phyloP scores from a whole-genome alignment of 1,284 basidiomycete genomes.

The Peniophora sp. region DNA sequence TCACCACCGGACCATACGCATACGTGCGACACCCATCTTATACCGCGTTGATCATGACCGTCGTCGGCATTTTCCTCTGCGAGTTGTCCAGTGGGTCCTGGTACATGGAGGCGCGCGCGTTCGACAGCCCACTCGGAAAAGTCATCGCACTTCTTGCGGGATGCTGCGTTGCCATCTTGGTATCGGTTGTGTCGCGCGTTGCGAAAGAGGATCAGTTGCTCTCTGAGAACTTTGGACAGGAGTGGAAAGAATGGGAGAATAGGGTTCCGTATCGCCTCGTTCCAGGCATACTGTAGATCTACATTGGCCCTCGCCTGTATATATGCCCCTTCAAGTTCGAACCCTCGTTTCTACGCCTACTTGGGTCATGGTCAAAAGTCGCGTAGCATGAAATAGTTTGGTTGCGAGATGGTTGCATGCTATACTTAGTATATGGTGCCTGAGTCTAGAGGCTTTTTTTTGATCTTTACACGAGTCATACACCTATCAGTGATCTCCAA shows the following conservation, averaged over 20 bases:
- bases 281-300: neutral
- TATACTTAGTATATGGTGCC: too few relatives aligned
- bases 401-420: too few relatives aligned
- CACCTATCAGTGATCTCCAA: too few relatives aligned
- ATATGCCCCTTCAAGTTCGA: too few relatives aligned
- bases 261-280: slow-evolving; percentile 28
- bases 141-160: neutral
- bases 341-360: too few relatives aligned
- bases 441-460: too few relatives aligned
- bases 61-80: neutral
- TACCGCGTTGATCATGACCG: neutral
- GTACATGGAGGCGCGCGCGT: neutral
- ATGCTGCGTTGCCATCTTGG: neutral
- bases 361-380: too few relatives aligned
- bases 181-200: slow-evolving; percentile 28
- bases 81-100: neutral
- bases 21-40: neutral
- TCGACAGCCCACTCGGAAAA: neutral
- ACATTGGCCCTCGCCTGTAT: too few relatives aligned
- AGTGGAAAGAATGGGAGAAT: slow-evolving; percentile 44
- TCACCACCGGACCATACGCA: neutral
- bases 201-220: slow-evolving; percentile 47
- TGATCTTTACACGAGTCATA: too few relatives aligned
- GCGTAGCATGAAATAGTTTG: too few relatives aligned
- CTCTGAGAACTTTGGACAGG: slow-evolving; percentile 36